phyloP scores from a whole-genome alignment of 2,329 filamentous ascomycete genomes.

The Dactylellina leptospora region DNA sequence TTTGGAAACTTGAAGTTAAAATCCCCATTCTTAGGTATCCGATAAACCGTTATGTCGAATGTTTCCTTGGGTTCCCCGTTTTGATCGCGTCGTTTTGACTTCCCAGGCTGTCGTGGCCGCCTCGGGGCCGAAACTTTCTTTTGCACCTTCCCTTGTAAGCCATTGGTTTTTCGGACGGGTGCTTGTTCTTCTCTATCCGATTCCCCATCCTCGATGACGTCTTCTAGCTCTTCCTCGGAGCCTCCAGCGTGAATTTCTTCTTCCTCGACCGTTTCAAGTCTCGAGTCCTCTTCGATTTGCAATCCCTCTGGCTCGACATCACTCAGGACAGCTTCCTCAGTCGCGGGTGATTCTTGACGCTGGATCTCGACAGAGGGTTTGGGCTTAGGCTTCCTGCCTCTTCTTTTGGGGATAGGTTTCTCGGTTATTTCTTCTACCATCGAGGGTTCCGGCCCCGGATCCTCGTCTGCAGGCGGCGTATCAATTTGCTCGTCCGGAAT shows the following conservation, averaged over 20 bases:
- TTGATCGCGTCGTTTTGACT: conserved; percentile 23
- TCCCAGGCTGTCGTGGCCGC: conserved; percentile 11
- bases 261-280: conserved; percentile 21
- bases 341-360: conserved; percentile 9
- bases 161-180: background rate
- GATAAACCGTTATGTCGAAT: conserved; percentile 48
- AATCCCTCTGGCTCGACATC: conserved; percentile 33
- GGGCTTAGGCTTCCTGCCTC: conserved; percentile 27
- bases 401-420: conserved; percentile 8
- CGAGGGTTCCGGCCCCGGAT: background rate
- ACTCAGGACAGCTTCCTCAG: conserved; percentile 35
- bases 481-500: conserved; percentile 5
- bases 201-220: background rate
- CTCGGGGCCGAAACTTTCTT: conserved; percentile 8
- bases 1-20: conserved; percentile 48
- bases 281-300: background rate
- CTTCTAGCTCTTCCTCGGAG: conserved; percentile 7
- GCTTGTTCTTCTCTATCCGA: background rate
- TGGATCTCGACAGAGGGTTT: conserved; percentile 40
- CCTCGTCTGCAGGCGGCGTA: conserved; percentile 21
- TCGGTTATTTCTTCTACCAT: background rate
- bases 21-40: conserved; percentile 43
- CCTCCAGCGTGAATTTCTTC: background rate
- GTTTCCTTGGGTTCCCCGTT: conserved; percentile 48
- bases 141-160: background rate